These are phyloP conservation scores for Zygosaccharomyces sapae DNA, from an alignment of 1,139 yeast species.

Conservation along the genomic window DNA sequence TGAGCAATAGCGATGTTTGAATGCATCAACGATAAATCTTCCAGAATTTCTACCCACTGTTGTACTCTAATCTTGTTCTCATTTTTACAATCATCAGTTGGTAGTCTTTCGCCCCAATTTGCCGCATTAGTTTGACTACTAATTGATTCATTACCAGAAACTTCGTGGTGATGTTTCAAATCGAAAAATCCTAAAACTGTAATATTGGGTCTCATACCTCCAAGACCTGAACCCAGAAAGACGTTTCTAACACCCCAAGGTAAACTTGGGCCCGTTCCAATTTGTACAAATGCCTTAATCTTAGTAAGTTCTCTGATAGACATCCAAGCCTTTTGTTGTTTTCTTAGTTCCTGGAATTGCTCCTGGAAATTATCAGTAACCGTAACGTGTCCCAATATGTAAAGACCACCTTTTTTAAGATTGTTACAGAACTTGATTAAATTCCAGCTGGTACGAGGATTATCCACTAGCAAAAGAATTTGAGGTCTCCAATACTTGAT, in stretches of 20 bases:
- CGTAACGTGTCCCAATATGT: constrained; percentile 87
- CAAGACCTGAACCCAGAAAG: constrained; percentile 88
- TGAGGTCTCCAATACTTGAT: constrained; percentile 98
- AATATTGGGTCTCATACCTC: constrained; percentile 96
- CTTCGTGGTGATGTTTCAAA: constrained; percentile 17
- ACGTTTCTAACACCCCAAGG: constrained; percentile 96
- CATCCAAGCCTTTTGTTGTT: constrained; percentile 77
- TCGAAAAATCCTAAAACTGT: constrained; percentile 88
- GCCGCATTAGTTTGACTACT: background rate
- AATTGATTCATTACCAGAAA: constrained; percentile 8
- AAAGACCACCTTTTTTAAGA: constrained; percentile 89
- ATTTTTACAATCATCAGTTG: constrained; percentile 75
- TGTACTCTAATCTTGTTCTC: constrained; percentile 66
- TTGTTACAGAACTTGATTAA: constrained; percentile 89
- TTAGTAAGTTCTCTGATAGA: constrained; percentile 70
- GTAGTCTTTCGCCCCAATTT: constrained; percentile 41
- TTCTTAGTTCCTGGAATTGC: constrained; percentile 61
- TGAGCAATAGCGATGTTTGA: constrained; percentile 92
- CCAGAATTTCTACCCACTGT: constrained; percentile 91
- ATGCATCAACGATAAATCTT: constrained; percentile 86
- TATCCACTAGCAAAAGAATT: constrained; percentile 77
- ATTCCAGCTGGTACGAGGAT: constrained; percentile 88
- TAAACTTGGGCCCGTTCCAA: constrained; percentile 79
- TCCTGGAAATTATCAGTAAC: constrained; percentile 51
- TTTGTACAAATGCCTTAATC: constrained; percentile 89